Conservation (phyloP, 2,329 filamentous ascomycete species). For the Alternaria gansuensis region DNA sequence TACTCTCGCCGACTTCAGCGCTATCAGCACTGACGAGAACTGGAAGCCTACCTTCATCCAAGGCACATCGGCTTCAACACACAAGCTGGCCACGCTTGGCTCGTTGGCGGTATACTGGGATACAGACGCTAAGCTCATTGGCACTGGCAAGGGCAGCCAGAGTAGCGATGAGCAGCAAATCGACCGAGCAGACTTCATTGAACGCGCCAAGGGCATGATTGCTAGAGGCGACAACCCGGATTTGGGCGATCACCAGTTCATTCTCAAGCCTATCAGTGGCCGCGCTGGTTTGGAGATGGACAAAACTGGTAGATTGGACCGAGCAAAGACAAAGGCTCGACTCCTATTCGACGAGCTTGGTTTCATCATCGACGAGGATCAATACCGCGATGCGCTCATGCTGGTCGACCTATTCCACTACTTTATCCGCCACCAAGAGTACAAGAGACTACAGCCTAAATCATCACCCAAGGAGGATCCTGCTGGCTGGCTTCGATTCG, state of each 20-base stretch:
- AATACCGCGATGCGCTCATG: slow-evolving; percentile 97
- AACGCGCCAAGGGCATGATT: slow-evolving; percentile 80
- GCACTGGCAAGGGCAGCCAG: slow-evolving; percentile 78
- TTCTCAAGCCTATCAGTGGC: slow-evolving; percentile 93
- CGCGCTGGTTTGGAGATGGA: slow-evolving; percentile 94
- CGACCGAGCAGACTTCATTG: slow-evolving; percentile 78
- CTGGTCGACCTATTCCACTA: slow-evolving; percentile 98
- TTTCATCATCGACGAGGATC: slow-evolving; percentile 94
- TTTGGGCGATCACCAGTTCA: slow-evolving; percentile 80
- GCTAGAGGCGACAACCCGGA: slow-evolving; percentile 70
- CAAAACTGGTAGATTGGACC: slow-evolving; percentile 82
- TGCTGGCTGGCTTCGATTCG: slow-evolving; percentile 90
- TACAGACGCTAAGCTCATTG: slow-evolving; percentile 85
- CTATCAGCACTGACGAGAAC: slow-evolving; percentile 91
- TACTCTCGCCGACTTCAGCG: slow-evolving; percentile 95
- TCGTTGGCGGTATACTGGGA: slow-evolving; percentile 98
- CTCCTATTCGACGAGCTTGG: slow-evolving; percentile 97
- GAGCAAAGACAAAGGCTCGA: slow-evolving; percentile 87
- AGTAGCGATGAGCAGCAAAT: slow-evolving; percentile 67
- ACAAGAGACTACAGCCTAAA: slow-evolving; percentile 91
- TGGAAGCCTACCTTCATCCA: slow-evolving; percentile 98
- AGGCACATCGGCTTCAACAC: slow-evolving; percentile 79
- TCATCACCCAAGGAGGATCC: slow-evolving; percentile 87
- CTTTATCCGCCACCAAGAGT: slow-evolving; percentile 96
- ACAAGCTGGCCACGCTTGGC: slow-evolving; percentile 91